Conservation (phyloP, 2,329 filamentous ascomycete species). For the Aureobasidium sp. region DNA sequence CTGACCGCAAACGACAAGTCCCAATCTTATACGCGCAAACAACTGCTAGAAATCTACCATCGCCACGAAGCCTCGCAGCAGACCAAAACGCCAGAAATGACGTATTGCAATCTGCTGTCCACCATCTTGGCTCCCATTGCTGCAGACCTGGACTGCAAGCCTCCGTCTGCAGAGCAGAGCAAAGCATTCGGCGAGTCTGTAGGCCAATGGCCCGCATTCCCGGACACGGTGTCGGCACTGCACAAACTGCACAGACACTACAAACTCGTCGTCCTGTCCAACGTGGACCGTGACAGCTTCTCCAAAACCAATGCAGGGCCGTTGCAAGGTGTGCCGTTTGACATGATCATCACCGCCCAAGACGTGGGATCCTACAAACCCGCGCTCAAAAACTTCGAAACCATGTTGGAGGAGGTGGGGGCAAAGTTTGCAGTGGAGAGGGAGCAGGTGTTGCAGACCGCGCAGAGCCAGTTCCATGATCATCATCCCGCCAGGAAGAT, state of each 20-base stretch:
- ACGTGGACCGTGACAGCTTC: slow-evolving; percentile 52
- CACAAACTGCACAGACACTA: slow-evolving; percentile 43
- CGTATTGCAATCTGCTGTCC: neutral
- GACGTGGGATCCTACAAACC: slow-evolving; percentile 69
- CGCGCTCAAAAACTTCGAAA: slow-evolving; percentile 55
- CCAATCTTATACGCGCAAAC: slow-evolving; percentile 35
- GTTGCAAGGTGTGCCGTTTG: slow-evolving; percentile 51
- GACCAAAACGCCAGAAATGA: slow-evolving; percentile 5
- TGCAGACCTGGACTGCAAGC: neutral
- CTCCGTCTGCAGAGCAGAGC: slow-evolving; percentile 28
- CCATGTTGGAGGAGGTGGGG: slow-evolving; percentile 51
- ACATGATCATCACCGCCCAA: slow-evolving; percentile 62
- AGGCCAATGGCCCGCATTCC: slow-evolving; percentile 50
- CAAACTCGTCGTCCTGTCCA: slow-evolving; percentile 56
- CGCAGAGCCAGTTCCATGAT: slow-evolving; percentile 60
- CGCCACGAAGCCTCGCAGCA: slow-evolving; percentile 33
- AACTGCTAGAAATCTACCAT: slow-evolving; percentile 39
- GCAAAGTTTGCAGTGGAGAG: slow-evolving; percentile 51
- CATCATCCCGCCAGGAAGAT: slow-evolving; percentile 57
- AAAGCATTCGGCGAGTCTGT: slow-evolving; percentile 45
- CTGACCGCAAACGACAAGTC: slow-evolving; percentile 40
- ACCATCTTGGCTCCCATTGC: neutral
- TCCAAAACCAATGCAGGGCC: slow-evolving; percentile 41
- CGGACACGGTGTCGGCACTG: slow-evolving; percentile 51
- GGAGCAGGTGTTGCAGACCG: slow-evolving; percentile 57